Percentiles rank a stretch among this genome's conserved stretches.
Conservation (phyloP, 108 stramenopile species). For the Nitzschia inconspicua region DNA sequence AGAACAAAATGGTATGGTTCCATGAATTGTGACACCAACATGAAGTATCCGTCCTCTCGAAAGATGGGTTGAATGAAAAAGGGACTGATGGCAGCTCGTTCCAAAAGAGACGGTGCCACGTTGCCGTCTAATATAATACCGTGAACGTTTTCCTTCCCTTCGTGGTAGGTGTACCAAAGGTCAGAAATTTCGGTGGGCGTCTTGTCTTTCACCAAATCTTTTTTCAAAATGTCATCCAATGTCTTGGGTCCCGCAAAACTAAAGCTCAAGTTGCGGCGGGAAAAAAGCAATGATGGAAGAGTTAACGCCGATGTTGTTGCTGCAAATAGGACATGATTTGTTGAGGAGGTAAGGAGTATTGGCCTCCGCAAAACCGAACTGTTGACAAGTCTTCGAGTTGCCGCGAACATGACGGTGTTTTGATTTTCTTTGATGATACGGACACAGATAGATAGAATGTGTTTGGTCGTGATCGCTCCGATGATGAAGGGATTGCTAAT, state of each 20-base stretch:
- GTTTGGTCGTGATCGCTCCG: no score
- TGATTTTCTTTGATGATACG: not conserved
- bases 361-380: not conserved
- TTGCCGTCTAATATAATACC: constrained; percentile 12
- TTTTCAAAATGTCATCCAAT: constrained; percentile 72
- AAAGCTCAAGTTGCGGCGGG: constrained; percentile 35
- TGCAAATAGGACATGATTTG: not conserved
- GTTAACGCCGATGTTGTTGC: not conserved
- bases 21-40: constrained; percentile 79
- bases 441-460: no score
- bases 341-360: not conserved
- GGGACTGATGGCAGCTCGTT: constrained; percentile 35
- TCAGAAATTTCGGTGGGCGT: constrained; percentile 59
- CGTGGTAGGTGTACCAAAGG: constrained; percentile 79
- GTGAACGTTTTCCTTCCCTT: constrained; percentile 41
- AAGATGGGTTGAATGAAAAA: constrained; percentile 86
- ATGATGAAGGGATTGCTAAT: no score
- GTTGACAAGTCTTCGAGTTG: not conserved
- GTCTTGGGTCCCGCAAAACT: constrained; percentile 64
- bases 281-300: no score
- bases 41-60: constrained; percentile 80
- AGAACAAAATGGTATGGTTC: constrained; percentile 68
- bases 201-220: constrained; percentile 60
- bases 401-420: not conserved
- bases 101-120: not conserved